A percentile compares a stretch with the other conserved stretches of the same genome.
Conservation (phyloP, 768 basidiomycete genomes). For the Lentinula raphanica region DNA sequence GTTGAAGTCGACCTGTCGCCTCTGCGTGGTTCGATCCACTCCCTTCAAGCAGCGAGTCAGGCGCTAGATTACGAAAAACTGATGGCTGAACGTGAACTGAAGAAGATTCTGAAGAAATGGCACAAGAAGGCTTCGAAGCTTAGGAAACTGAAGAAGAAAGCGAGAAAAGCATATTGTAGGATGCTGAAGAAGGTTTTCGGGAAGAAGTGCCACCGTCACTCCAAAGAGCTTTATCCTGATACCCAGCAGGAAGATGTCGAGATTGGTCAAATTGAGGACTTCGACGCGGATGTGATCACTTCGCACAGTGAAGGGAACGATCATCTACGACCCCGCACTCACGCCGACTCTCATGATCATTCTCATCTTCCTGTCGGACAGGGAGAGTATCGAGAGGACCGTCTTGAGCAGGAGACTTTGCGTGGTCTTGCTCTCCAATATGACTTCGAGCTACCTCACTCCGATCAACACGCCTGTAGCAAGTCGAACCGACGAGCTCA, state of each 20-base stretch:
- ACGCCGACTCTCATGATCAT: background rate
- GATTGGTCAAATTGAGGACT: background rate
- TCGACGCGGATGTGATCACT: background rate
- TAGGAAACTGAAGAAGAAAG: constrained; percentile 19
- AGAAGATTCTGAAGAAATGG: constrained; percentile 28
- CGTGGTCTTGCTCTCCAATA: constrained; percentile 5
- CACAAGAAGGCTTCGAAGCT: constrained; percentile 17
- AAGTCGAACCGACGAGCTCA: constrained; percentile 13
- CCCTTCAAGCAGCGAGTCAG: constrained; percentile 34
- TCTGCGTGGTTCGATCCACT: constrained; percentile 32
- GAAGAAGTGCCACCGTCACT: constrained; percentile 16
- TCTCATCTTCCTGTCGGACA: too few relatives aligned
- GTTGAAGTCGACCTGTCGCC: constrained; percentile 27
- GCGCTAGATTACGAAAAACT: constrained; percentile 42
- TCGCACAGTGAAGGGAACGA: background rate
- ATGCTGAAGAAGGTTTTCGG: constrained; percentile 29
- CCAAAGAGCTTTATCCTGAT: background rate
- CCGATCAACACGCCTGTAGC: background rate
- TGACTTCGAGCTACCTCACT: constrained; percentile 1
- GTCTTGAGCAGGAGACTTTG: background rate
- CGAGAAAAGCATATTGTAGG: constrained; percentile 28
- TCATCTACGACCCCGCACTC: background rate
- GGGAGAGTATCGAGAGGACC: background rate
- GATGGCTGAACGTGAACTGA: constrained; percentile 35
- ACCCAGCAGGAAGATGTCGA: background rate